Evolutionary conservation across 164 flowering plant genomes (phyloP).

Genomic region (Tetracentron sinense): DNA sequence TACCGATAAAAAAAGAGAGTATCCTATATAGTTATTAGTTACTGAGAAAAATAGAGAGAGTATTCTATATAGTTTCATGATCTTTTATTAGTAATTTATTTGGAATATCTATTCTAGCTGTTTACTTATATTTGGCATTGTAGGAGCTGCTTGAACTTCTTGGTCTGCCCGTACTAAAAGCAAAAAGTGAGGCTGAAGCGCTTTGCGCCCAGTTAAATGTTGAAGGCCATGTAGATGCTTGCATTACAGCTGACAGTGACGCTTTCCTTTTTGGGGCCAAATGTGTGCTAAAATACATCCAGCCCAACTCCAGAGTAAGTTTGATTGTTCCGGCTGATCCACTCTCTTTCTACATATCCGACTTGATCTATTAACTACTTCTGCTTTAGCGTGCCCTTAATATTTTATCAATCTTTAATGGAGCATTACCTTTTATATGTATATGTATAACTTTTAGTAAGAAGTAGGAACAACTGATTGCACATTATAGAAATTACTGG

Average conservation of each 20-base stretch:
- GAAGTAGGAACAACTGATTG: no score
- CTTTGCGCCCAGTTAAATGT: constrained; percentile 81
- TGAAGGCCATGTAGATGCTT: constrained; percentile 88
- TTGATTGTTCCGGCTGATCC: neutral
- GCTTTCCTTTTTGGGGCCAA: constrained; percentile 93
- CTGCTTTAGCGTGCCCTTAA: neutral
- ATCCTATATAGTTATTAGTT: neutral
- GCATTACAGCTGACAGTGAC: constrained; percentile 90
- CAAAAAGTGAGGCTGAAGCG: constrained; percentile 93
- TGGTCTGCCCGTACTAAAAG: constrained; percentile 83
- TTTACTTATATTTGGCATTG: constrained; percentile 8
- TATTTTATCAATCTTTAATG: no score
- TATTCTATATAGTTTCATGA: constrained; percentile 80
- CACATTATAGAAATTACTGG: no score
- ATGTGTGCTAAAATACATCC: constrained; percentile 69
- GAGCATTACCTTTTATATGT: no score
- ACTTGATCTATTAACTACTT: neutral
- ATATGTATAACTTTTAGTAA: no score
- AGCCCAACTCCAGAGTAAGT: constrained; percentile 67
- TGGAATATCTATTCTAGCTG: no score
- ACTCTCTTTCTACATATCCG: neutral
- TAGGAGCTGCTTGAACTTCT: constrained; percentile 85
- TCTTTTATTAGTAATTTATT: neutral
- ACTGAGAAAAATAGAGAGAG: constrained; percentile 73
- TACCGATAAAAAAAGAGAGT: no score